phyloP scores from a whole-genome alignment of 257 asterid species.

The Apocynum venetum region DNA sequence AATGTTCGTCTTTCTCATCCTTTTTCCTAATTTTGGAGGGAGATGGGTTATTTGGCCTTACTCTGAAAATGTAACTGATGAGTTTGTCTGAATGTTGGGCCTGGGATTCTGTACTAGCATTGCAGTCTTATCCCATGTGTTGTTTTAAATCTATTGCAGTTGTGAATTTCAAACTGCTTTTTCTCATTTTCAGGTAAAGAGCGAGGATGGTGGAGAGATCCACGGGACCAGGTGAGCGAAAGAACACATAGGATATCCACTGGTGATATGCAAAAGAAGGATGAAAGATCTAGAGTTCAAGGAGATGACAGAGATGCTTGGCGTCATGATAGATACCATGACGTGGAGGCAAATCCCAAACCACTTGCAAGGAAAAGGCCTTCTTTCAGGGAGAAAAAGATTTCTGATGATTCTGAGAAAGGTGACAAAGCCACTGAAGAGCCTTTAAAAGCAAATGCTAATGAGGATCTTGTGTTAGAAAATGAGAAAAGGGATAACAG shows the following conservation, averaged over 20 bases:
- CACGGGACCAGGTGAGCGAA: slow-evolving; percentile 39
- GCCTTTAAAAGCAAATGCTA: slow-evolving; percentile 31
- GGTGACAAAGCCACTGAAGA: slow-evolving; percentile 29
- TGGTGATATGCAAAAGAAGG: slow-evolving; percentile 35
- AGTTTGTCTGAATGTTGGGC: neutral
- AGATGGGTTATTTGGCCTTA: neutral
- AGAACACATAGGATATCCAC: slow-evolving; percentile 28
- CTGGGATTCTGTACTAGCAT: neutral
- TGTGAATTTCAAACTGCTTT: slow-evolving; percentile 8
- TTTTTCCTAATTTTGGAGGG: neutral
- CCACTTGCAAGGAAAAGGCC: slow-evolving; percentile 60
- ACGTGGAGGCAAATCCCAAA: slow-evolving; percentile 52
- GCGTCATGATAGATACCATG: slow-evolving; percentile 75
- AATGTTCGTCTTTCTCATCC: neutral
- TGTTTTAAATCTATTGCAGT: neutral
- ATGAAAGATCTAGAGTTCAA: slow-evolving; percentile 42
- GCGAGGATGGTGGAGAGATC: slow-evolving; percentile 71
- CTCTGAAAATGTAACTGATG: neutral
- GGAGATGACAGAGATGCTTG: slow-evolving; percentile 40
- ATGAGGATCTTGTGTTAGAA: slow-evolving; percentile 26
- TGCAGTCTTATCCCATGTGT: neutral
- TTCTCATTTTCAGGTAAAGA: slow-evolving; percentile 38
- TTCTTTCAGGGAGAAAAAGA: slow-evolving; percentile 74
- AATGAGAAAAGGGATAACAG: slow-evolving; percentile 43
- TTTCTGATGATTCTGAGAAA: slow-evolving; percentile 45